Evolutionary conservation across 352 stramenopile genomes (phyloP).

Genomic region (Thraustochytrium sp.): DNA sequence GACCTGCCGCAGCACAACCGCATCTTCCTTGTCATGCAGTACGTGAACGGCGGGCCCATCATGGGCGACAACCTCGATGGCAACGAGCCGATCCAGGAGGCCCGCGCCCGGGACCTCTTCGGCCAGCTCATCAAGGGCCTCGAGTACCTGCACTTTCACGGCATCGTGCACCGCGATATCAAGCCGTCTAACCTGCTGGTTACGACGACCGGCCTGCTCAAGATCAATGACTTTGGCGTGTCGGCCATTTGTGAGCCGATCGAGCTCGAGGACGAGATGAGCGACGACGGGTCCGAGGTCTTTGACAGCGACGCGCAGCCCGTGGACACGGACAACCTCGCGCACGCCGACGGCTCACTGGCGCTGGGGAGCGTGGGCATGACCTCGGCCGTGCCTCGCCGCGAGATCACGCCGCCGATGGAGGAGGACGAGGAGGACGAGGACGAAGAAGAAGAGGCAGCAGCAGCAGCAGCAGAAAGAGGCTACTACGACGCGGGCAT

Average conservation of each 20-base stretch:
- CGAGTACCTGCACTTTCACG: conserved; percentile 85
- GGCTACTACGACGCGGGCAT: too few species aligned
- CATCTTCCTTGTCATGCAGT: conserved; percentile 89
- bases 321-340: too few species aligned
- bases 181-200: conserved; percentile 60
- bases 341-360: neutral
- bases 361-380: neutral
- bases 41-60: conserved; percentile 82
- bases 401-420: too few species aligned
- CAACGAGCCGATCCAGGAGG: conserved; percentile 15
- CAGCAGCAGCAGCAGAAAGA: too few species aligned
- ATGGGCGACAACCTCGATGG: conserved; percentile 67
- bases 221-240: conserved; percentile 46
- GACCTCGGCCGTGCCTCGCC: neutral
- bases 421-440: too few species aligned
- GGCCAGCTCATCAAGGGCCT: conserved; percentile 74
- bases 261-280: conserved; percentile 38
- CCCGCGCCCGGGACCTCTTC: conserved; percentile 53
- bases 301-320: neutral
- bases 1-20: conserved; percentile 82
- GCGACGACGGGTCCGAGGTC: neutral
- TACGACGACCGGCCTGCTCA: conserved; percentile 31
- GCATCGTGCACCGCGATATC: conserved; percentile 84
- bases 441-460: too few species aligned
- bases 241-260: conserved; percentile 37